Evolutionary conservation across 176 grass and related monocot genomes (phyloP).

Genomic region (Dactylis glomerata): DNA sequence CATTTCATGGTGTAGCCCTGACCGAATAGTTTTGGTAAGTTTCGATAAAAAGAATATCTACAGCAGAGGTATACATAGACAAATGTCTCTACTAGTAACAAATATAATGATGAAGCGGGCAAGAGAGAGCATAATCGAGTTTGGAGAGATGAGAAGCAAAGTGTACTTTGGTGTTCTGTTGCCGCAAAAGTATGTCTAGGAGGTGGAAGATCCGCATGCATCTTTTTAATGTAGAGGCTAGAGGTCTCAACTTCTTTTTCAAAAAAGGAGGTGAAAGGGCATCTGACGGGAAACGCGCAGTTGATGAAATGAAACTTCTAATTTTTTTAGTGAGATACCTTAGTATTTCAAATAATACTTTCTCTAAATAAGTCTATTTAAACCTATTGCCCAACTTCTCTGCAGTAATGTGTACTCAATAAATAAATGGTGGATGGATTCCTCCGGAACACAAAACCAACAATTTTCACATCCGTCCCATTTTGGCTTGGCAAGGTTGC

Average conservation of each 20-base stretch:
- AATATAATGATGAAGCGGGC: no score
- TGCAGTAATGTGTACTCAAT: neutral
- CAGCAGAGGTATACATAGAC: no score
- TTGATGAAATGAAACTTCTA: neutral
- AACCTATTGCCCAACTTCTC: neutral
- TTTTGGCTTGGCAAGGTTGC: no score
- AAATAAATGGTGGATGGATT: no score
- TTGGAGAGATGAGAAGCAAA: neutral
- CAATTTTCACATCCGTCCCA: no score
- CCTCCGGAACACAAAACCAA: no score
- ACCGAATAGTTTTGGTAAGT: neutral
- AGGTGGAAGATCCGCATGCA: no score
- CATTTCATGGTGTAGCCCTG: no score
- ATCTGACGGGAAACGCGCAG: no score
- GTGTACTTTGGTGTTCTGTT: neutral
- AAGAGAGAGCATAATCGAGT: neutral
- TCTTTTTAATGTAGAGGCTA: no score
- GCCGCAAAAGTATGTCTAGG: neutral
- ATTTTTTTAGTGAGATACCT: neutral
- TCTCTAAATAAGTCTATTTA: neutral
- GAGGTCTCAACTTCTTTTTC: no score
- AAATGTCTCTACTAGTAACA: no score
- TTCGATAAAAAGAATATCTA: neutral
- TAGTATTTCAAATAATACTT: neutral
- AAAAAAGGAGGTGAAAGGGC: neutral